Conservation (phyloP, 2,329 filamentous ascomycete genomes). For the Pseudogymnoascus sp. region DNA sequence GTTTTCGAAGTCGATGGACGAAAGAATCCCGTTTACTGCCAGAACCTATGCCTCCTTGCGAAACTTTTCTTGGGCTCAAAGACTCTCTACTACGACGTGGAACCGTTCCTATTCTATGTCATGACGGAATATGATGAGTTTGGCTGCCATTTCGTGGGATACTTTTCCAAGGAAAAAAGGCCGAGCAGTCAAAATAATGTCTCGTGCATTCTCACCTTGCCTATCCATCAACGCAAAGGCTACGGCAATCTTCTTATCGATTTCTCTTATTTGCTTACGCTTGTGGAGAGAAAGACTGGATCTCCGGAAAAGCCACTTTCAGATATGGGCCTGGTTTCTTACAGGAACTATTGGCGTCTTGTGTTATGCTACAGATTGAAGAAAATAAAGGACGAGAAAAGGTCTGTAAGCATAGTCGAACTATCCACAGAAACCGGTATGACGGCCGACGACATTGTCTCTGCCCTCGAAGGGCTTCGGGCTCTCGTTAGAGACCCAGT, state of each 20-base stretch:
- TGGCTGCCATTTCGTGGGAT: conserved; percentile 96
- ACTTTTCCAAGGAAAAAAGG: conserved; percentile 97
- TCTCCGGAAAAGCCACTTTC: conserved; percentile 96
- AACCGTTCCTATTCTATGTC: conserved; percentile 95
- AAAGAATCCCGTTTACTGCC: conserved; percentile 97
- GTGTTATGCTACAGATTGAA: conserved; percentile 79
- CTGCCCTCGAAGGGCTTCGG: conserved; percentile 80
- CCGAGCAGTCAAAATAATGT: conserved; percentile 94
- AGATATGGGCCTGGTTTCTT: conserved; percentile 95
- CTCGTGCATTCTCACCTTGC: conserved; percentile 90
- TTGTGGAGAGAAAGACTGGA: conserved; percentile 86
- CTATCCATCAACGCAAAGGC: conserved; percentile 93
- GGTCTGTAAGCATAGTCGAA: conserved; percentile 49
- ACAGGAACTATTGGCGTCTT: conserved; percentile 93
- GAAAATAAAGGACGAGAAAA: conserved; percentile 45
- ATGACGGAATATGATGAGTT: conserved; percentile 88
- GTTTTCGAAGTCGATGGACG: conserved; percentile 97
- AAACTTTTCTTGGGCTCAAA: conserved; percentile 98
- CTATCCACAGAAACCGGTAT: conserved; percentile 89
- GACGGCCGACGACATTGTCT: conserved; percentile 93
- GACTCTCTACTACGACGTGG: conserved; percentile 95
- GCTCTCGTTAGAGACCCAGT: conserved; percentile 84
- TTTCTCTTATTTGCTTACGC: conserved; percentile 92
- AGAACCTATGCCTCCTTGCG: conserved; percentile 89
- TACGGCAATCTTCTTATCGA: conserved; percentile 96